Evolutionary conservation across 352 stramenopile genomes (phyloP), one percentile per base, ranked within the genome.

Genomic region (Globisporangium nodosum): DNA sequence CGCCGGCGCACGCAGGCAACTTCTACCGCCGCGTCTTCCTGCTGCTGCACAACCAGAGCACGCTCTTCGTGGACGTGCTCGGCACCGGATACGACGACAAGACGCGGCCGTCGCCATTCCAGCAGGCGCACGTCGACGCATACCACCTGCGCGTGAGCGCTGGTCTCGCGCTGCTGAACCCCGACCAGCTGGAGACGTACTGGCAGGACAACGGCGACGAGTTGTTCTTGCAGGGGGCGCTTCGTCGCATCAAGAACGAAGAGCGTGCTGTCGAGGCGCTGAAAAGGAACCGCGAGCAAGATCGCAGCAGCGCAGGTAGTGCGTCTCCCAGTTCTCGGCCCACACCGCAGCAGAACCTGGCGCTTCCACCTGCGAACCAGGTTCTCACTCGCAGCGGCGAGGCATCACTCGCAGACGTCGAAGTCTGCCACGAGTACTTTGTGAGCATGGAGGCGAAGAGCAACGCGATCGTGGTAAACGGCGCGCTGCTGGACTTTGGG

Each of bases 21-120:
- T 98, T 96, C 71, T 98, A 97, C 63, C 76, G 89, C 0, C 72
- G 91, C 1, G 73, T 97, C 51, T 97, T 96, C 63, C 18, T 94
- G 18, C 51, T 97, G 2, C 30, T 96, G 6, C 77, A 96, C 39
- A 87, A 97, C 64, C 87, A 96, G 61, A 82, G 74, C 35, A 80
- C 90, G 9, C 67, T 85, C 9, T 96, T 83, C 57, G 68, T 98
- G 13, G 93, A 98, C 52, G 66, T 94, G 0, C 65, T 98, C 8
- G 94, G 86, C 12, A 98, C 88, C 7, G 90, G 73, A 24, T 97
- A 88, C 60, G 85, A 97, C 57, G 76, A 92, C 46, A 94, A 95
- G 52, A 77, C 88, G 27, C 78, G 93, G 2, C 92, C 94, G 9
- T 92, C 91, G 33, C 92, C 92, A 2, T 93, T 98, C 35, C 78